Evolutionary conservation across 352 stramenopile species (phyloP).

Genomic region (Hyaloperonospora brassicae): DNA sequence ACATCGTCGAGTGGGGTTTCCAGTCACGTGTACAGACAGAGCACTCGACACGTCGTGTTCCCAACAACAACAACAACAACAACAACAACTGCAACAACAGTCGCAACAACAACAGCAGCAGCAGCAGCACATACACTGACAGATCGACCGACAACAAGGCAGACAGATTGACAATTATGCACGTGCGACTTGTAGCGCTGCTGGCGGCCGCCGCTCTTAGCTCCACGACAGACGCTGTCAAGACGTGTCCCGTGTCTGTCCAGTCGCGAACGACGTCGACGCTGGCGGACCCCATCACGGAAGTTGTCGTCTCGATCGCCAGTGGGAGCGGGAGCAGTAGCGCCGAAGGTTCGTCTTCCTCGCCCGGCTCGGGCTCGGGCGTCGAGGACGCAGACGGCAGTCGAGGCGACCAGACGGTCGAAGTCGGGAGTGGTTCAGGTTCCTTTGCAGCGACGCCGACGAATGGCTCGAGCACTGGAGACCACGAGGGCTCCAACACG

Average conservation of each 20-base stretch:
- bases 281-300: conserved; percentile 47
- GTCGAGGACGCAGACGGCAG: conserved; percentile 13
- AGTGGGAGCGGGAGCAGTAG: conserved; percentile 25
- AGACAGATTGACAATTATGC: conserved; percentile 7
- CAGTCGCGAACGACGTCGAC: conserved; percentile 54
- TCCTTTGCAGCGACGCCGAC: conserved; percentile 1
- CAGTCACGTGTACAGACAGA: too few species aligned
- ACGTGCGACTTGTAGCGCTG: conserved; percentile 22
- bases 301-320: conserved; percentile 27
- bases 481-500: background rate
- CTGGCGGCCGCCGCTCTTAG: conserved; percentile 23
- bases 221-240: conserved; percentile 19
- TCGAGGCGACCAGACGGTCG: conserved; percentile 9
- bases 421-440: conserved; percentile 18
- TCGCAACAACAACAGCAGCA: too few species aligned
- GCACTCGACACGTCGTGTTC: too few species aligned
- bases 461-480: background rate
- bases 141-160: too few species aligned
- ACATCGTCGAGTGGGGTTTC: too few species aligned
- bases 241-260: conserved; percentile 56
- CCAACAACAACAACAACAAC: too few species aligned
- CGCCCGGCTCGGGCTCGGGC: conserved; percentile 14
- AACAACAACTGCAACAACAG: too few species aligned
- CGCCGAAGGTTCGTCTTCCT: conserved; percentile 8
- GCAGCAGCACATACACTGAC: background rate